Evolutionary conservation across 768 basidiomycete genomes (phyloP), one percentile per base, ranked within the genome.

Genomic region (Porphyrellus cyaneotinctus): DNA sequence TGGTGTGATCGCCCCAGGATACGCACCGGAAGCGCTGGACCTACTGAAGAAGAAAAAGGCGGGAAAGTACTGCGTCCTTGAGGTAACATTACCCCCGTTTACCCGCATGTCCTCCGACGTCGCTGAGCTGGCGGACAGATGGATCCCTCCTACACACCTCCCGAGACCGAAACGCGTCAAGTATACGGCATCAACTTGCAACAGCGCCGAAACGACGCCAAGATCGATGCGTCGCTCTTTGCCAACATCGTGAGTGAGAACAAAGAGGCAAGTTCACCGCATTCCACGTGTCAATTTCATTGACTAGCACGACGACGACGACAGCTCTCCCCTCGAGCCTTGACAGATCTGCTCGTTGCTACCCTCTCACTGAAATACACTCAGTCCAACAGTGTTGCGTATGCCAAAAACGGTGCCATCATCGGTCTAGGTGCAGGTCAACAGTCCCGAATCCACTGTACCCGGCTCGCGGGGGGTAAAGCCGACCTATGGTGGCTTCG

Each of bases 401-500:
- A 97, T 66, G 92, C 95, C 1, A 86, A 84, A 63, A 87, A 84
- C 63, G 97, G 97, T 13, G 84, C 94, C 14, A 88, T 95, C 68
- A 81, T 99, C 61, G 97, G 95, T 43, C 87, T 97, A 43, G 97
- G 97, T 31, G 97, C 97, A 0, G 97, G 95, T 13, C 97, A 98
- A 66, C 97, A 98, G 69, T 98, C 95, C 6, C 90, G 97, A 36
- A 99, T 99, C 66, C 97, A 99, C 76, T 99, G 97, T 75, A 99
- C 97, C 15, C 90, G 97, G 28, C 85, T 99, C 41, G 97, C 97
- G 3, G 97, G 97, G 4, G 83, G 86, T 47, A 98, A 99, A 73
- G 94, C 95, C n/a, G 97, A 99, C 73, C 80, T 93, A 58, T 99
- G 97, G 97, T 98, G 97, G 95, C 79, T 98, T 50, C 87, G 97